Evolutionary conservation across 805 yeast species (phyloP).

Genomic region (Helenozyma rhizophorensis): DNA sequence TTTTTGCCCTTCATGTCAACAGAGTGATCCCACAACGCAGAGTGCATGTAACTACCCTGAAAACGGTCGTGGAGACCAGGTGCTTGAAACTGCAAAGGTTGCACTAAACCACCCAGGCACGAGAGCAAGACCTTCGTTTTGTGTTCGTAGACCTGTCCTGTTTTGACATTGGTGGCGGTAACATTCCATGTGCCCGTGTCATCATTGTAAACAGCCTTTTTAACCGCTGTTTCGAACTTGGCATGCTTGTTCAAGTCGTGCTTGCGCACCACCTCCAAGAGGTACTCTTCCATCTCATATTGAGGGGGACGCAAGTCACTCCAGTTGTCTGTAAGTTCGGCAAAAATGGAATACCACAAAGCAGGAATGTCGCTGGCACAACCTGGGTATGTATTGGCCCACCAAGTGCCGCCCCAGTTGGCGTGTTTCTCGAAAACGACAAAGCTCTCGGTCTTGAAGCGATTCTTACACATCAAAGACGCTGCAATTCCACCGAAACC

Average conservation of each 20-base stretch:
- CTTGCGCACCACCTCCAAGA: constrained; percentile 27
- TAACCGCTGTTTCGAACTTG: constrained; percentile 20
- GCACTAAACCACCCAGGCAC: constrained; percentile 35
- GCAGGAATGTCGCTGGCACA: constrained; percentile 45
- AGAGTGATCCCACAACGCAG: constrained; percentile 35
- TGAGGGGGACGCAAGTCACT: constrained; percentile 37
- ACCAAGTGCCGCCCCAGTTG: constrained; percentile 43
- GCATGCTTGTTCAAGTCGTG: constrained; percentile 21
- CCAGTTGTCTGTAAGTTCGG: constrained; percentile 34
- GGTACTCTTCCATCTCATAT: constrained; percentile 39
- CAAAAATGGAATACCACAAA: constrained; percentile 33
- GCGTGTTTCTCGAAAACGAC: constrained; percentile 36
- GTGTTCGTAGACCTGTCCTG: constrained; percentile 31
- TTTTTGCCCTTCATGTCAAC: constrained; percentile 30
- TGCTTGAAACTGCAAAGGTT: constrained; percentile 26
- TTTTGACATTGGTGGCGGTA: constrained; percentile 19
- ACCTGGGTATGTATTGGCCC: constrained; percentile 42
- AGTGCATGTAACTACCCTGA: constrained; percentile 37
- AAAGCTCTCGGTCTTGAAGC: constrained; percentile 26
- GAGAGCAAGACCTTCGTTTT: constrained; percentile 22
- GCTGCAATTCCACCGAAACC: constrained; percentile 38
- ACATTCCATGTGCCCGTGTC: constrained; percentile 26
- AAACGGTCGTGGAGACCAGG: constrained; percentile 32
- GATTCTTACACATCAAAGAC: constrained; percentile 23
- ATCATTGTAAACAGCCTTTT: constrained; percentile 20